Evolutionary conservation across 352 stramenopile species (phyloP).

Genomic region (Phytophthora pistaciae): DNA sequence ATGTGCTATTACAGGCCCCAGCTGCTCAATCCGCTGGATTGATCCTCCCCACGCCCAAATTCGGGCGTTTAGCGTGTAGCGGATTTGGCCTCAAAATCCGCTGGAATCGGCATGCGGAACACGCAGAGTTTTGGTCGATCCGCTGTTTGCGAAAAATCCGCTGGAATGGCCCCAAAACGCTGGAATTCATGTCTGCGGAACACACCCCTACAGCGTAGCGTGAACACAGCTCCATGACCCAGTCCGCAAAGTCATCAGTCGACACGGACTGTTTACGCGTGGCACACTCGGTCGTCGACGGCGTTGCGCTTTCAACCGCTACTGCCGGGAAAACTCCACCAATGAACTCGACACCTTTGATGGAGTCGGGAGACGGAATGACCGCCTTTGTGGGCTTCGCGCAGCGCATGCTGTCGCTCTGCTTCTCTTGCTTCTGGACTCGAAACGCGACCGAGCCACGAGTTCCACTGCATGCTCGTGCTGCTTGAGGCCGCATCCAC

Average conservation of each 20-base stretch:
- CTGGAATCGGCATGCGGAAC: too few species aligned
- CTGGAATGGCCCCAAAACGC: too few species aligned
- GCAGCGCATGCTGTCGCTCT: slow-evolving; percentile 44
- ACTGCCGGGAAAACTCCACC: slow-evolving; percentile 19
- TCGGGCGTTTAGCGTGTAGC: too few species aligned
- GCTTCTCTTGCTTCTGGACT: slow-evolving; percentile 52
- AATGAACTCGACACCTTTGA: slow-evolving; percentile 18
- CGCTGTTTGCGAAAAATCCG: too few species aligned
- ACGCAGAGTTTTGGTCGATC: too few species aligned
- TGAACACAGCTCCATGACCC: slow-evolving; percentile 18
- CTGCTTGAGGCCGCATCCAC: slow-evolving; percentile 11
- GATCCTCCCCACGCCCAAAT: too few species aligned
- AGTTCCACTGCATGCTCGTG: slow-evolving; percentile 17
- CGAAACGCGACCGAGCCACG: slow-evolving; percentile 44
- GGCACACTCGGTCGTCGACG: slow-evolving; percentile 19
- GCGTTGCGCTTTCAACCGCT: slow-evolving; percentile 20
- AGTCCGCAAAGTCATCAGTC: slow-evolving; percentile 13
- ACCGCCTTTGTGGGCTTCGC: not conserved
- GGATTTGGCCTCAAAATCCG: too few species aligned
- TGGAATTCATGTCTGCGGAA: too few species aligned
- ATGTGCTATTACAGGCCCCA: too few species aligned
- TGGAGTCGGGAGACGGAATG: slow-evolving; percentile 8
- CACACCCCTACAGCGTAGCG: not conserved
- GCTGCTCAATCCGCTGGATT: too few species aligned
- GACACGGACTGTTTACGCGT: not conserved